Base-by-base conservation (phyloP, 352 stramenopile genomes). In the Globisporangium recalcitrans region DNA sequence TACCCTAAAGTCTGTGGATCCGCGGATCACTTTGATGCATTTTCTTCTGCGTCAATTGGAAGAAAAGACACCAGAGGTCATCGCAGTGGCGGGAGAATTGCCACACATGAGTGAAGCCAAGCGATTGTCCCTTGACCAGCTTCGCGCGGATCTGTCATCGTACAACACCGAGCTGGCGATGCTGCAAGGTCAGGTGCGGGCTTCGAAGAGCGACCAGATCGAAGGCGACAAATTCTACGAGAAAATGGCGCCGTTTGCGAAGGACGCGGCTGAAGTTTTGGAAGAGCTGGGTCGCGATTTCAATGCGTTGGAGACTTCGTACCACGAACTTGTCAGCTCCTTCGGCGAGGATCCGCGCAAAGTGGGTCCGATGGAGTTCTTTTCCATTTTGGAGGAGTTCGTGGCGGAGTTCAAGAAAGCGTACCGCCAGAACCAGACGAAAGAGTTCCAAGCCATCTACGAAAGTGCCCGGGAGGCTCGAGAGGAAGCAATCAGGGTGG, bases 371-470 rank as follows among this genome's bases (percentile, higher is more conserved):
- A 91, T 87, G 63, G 83, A 93, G 24, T 95, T 93, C 56, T 95
- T 95, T 49, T 71, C 75, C 13, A 88, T 92, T 56, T 24, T 95
- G 47, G 80, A 93, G 52, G 82, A 93, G 56, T 95, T 95, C 58
- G 78, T 91, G 40, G 86, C 69, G 1, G 86, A 93, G 52, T 91
- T 95, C 63, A 95, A 95, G 69, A 95, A 95, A 61, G 85, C 85
- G 0, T 95, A 92, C 48, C 83, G 85, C 31, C 81, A 92, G 64
- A 95, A 95, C 44, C 85, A 95, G 54, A 92, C 82, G 5, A 95
- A 95, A 65, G 85, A 95, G 63, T 91, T 85, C 53, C 77, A 90
- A 55, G 54, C 75, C 2, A 91, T 93, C 46, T 95, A 88, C 29
- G 81, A 91, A n/a, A 74, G 70, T 44, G 80, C 80, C 13, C 69